A percentile compares a stretch with the other conserved stretches of the same genome.
Conservation (phyloP, 495 filamentous ascomycete genomes). For the Penicillium canariense region DNA sequence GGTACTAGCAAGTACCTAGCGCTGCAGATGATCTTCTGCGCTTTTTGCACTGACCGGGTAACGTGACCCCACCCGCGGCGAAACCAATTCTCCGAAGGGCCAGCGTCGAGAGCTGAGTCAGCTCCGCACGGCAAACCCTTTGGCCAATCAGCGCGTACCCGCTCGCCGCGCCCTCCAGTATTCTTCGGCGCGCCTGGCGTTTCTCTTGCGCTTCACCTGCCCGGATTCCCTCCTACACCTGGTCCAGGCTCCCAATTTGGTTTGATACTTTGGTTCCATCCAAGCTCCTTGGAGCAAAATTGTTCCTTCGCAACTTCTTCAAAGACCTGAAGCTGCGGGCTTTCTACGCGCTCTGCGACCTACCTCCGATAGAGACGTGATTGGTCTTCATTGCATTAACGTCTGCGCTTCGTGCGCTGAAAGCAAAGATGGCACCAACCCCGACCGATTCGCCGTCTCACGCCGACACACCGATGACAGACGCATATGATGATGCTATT, state of each 20-base stretch:
- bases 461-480: constrained; percentile 56
- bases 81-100: constrained; percentile 31
- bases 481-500: constrained; percentile 54
- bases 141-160: constrained; percentile 40
- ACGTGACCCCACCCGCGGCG: constrained; percentile 41
- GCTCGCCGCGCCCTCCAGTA: constrained; percentile 35
- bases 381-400: constrained; percentile 3
- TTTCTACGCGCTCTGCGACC: constrained; percentile 10
- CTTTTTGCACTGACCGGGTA: constrained; percentile 39
- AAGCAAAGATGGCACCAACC: constrained; percentile 58
- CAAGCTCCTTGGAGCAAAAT: background rate
- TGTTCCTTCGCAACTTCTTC: constrained; percentile 1
- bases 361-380: constrained; percentile 12
- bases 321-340: background rate
- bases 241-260: background rate
- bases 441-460: constrained; percentile 48
- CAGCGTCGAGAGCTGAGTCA: constrained; percentile 30
- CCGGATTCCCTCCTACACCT: background rate
- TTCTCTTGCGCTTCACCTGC: constrained; percentile 16
- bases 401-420: constrained; percentile 33
- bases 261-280: background rate
- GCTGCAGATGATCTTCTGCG: constrained; percentile 25
- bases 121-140: background rate
- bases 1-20: constrained; percentile 10
- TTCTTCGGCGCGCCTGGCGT: constrained; percentile 35